phyloP scores from a whole-genome alignment of 768 basidiomycete genomes.

The Rhodosporidiobolus odoratus region DNA sequence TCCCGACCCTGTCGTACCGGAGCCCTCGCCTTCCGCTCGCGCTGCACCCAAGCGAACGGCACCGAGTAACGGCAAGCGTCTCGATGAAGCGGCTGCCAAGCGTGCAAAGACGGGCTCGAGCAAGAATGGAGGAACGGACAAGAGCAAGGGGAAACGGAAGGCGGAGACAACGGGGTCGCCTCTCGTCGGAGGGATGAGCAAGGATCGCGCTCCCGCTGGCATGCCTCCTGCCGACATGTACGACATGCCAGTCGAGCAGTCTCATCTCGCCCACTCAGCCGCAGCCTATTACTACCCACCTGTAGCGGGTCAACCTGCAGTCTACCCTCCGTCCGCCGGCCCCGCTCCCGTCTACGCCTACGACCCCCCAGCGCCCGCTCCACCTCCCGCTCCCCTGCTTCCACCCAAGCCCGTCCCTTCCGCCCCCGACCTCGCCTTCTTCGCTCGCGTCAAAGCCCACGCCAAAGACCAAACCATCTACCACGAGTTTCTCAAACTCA shows the following conservation, averaged over 20 bases:
- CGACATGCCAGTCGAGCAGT: conserved; percentile 14
- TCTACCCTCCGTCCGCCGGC: neutral
- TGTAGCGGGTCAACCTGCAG: neutral
- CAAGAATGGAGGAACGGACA: neutral
- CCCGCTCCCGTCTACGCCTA: conserved; percentile 30
- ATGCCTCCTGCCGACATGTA: conserved; percentile 13
- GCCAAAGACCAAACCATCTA: conserved; percentile 50
- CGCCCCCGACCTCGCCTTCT: conserved; percentile 75
- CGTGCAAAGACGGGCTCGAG: conserved; percentile 11
- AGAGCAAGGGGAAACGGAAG: conserved; percentile 31
- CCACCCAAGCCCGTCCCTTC: conserved; percentile 31
- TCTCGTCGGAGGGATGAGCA: conserved; percentile 1
- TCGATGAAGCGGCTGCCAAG: neutral
- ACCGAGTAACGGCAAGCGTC: neutral
- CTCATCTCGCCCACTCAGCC: neutral
- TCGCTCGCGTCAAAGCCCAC: conserved; percentile 66
- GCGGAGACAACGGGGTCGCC: conserved; percentile 9
- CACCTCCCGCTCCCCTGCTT: conserved; percentile 30
- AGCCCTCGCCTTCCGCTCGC: neutral
- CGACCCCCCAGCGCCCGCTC: conserved; percentile 38
- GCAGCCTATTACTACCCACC: conserved; percentile 18
- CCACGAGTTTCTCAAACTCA: conserved; percentile 84
- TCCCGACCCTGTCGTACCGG: neutral
- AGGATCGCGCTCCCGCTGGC: conserved; percentile 2
- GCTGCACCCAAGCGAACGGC: conserved; percentile 20